These are phyloP conservation scores for Mycena vulgaris DNA, from an alignment of 768 basidiomycete species.

Conservation along the genomic window DNA sequence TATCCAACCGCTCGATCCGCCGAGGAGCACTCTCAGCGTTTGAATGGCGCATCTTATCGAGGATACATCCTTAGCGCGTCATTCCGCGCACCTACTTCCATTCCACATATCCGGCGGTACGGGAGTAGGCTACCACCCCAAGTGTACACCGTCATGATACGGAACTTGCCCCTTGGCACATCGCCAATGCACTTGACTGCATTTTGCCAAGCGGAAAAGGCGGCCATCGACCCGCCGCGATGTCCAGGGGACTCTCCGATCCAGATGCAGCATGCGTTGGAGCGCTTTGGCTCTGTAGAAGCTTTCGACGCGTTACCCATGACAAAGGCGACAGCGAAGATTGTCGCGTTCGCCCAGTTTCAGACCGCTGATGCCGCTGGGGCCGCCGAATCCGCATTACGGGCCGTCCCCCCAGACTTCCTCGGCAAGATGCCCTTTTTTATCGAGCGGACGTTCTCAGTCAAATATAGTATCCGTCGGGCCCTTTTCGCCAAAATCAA, in stretches of 20 bases:
- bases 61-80: constrained; percentile 21
- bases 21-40: constrained; percentile 10
- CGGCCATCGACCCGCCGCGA: constrained; percentile 46
- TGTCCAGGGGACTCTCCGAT: constrained; percentile 44
- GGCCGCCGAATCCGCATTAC: constrained; percentile 47
- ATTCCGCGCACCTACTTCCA: neutral
- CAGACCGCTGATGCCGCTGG: constrained; percentile 50
- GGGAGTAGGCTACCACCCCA: neutral
- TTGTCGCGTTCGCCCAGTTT: constrained; percentile 62
- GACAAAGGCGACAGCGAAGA: constrained; percentile 48
- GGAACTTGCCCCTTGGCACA: constrained; percentile 42
- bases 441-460: constrained; percentile 57
- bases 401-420: constrained; percentile 51
- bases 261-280: constrained; percentile 53
- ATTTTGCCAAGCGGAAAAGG: constrained; percentile 54
- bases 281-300: constrained; percentile 54
- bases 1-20: constrained; percentile 7
- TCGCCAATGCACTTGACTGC: constrained; percentile 60
- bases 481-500: constrained; percentile 53
- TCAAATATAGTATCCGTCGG: constrained; percentile 55
- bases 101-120: neutral
- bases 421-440: constrained; percentile 55
- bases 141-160: constrained; percentile 21
- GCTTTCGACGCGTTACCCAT: constrained; percentile 56
- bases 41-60: constrained; percentile 5